Percentiles rank a stretch among this genome's conserved stretches.
These are phyloP conservation scores for Xylariaceae sp. DNA, from an alignment of 2,329 filamentous ascomycete genomes.

Conservation along the genomic window DNA sequence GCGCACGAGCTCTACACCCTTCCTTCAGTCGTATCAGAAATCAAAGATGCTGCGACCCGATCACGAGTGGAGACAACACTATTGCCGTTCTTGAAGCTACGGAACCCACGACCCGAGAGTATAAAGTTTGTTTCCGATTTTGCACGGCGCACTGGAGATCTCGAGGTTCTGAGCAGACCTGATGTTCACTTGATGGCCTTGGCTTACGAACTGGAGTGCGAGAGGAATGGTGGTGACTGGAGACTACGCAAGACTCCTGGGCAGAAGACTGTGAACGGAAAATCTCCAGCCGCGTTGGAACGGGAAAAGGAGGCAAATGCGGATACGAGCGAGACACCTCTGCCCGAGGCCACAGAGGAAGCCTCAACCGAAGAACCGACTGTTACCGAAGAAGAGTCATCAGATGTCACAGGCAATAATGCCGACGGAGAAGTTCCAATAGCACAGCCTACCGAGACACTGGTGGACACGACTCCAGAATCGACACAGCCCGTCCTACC, in stretches of 20 bases:
- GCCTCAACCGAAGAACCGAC: background rate
- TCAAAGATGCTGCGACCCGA: constrained; percentile 78
- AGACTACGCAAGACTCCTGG: constrained; percentile 72
- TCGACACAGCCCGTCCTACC: constrained; percentile 12
- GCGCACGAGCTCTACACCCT: constrained; percentile 78
- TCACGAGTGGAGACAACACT: constrained; percentile 79
- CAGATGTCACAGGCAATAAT: constrained; percentile 1
- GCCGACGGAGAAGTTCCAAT: background rate
- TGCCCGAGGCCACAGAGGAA: background rate
- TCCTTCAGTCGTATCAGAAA: constrained; percentile 81
- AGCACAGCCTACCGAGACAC: background rate
- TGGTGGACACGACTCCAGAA: constrained; percentile 5
- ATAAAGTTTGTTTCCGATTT: constrained; percentile 79
- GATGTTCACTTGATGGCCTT: constrained; percentile 88
- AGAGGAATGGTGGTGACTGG: constrained; percentile 87
- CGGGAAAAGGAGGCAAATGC: constrained; percentile 19
- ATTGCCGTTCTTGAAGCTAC: constrained; percentile 76
- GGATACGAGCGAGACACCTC: background rate
- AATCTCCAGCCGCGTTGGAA: constrained; percentile 51
- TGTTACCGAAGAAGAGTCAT: constrained; percentile 9
- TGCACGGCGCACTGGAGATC: constrained; percentile 83
- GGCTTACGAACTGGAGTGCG: constrained; percentile 90
- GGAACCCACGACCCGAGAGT: constrained; percentile 71
- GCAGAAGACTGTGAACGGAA: constrained; percentile 73
- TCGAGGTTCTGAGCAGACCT: constrained; percentile 79